Percentiles rank a stretch among this genome's conserved stretches.
Conservation (phyloP, 1,284 basidiomycete genomes). For the Trichosporon asahii region DNA sequence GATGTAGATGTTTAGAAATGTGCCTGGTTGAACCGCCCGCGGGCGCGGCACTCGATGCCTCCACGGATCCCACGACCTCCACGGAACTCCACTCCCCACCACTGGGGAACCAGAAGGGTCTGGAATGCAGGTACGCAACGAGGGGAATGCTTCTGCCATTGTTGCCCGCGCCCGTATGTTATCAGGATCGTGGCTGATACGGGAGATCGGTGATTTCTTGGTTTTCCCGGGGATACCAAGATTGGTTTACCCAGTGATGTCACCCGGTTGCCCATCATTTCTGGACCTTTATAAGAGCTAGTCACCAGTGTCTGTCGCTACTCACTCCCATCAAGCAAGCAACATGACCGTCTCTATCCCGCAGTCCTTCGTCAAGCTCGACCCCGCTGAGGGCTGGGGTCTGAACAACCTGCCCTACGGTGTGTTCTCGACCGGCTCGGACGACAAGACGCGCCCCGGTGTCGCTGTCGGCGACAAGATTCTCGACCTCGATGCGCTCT, state of each 20-base stretch:
- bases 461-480: conserved; percentile 25
- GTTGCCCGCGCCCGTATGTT: neutral
- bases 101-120: neutral
- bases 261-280: neutral
- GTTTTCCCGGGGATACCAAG: neutral
- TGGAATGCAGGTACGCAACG: too few species aligned
- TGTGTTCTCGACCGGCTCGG: conserved; percentile 17
- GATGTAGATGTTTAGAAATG: too few species aligned
- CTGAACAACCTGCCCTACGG: conserved; percentile 24
- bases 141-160: neutral
- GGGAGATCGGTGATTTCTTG: conserved; percentile 1
- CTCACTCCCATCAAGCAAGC: neutral
- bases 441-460: conserved; percentile 16
- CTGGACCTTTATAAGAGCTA: neutral
- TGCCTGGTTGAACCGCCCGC: neutral
- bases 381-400: neutral
- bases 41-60: neutral
- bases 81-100: too few species aligned
- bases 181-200: neutral
- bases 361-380: conserved; percentile 14
- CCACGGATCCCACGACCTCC: neutral
- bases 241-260: neutral
- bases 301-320: neutral
- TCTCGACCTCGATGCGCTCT: conserved; percentile 24
- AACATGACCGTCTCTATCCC: conserved; percentile 16